Evolutionary conservation across 169 alveolate genomes (phyloP), one percentile per base, ranked within the genome.

Genomic region (Cryptosporidium parvum): DNA sequence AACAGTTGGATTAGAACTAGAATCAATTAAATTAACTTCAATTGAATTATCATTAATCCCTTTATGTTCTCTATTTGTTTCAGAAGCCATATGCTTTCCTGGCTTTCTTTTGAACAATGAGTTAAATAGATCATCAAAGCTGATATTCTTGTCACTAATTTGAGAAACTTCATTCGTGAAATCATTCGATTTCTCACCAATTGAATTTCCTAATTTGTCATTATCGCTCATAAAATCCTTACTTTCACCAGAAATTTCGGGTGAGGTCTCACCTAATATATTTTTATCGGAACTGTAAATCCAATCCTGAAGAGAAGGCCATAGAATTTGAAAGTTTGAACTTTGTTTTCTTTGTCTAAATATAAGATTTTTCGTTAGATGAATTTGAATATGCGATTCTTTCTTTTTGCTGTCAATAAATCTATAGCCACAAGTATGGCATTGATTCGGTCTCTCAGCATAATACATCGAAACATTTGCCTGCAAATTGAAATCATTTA

Each of bases 381-480:
- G 89, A 21, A 80, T 65, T 65, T 80, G 89, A 7, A 80, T 62
- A 80, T 80, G 89, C n/a, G 75, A 45, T 58, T 80, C 89, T 26
- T 65, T 80, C 52, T 80, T 80, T 62, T 80, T 80, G n/a, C 53
- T 35, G 23, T 80, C 89, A 29, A 80, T 67, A 80, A 80, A 80
- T 31, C 89, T 59, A 59, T 23, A 80, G 18, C 89, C 89, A 26
- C 89, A 80, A 7, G 75, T 80, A 80, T 80, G 89, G 35, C 89
- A 80, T 8, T 80, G 89, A 35, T 80, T 80, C 10, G 89, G 89
- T 65, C 89, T 80, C 18, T 80, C 89, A 18, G 35, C 31, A 58
- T 80, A 80, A 65, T 80, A 80, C 75, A 62, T 61, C 8, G 80
- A 59, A 42, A 80, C 62, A 61, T 59, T 80, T 23, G 72, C 33